Evolutionary conservation across 2,329 filamentous ascomycete species (phyloP).

Genomic region (Colletotrichum neosansevieriae): DNA sequence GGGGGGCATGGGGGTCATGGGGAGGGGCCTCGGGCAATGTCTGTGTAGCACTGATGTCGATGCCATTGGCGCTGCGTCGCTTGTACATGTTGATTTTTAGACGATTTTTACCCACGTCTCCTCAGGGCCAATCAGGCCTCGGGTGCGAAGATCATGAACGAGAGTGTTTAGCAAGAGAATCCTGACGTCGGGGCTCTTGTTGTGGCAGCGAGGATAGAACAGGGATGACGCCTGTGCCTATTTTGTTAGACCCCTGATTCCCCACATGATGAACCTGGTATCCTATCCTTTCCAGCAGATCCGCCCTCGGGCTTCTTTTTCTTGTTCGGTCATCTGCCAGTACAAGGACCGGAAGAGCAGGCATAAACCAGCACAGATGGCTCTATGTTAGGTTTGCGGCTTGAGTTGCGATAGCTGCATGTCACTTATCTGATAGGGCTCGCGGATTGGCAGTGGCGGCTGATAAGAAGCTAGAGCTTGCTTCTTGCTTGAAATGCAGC

Average conservation of each 20-base stretch:
- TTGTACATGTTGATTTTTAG: slow-evolving; percentile 32
- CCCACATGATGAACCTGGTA: slow-evolving; percentile 43
- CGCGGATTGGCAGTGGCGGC: slow-evolving; percentile 18
- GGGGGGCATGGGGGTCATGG: slow-evolving; percentile 36
- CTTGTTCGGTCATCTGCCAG: slow-evolving; percentile 24
- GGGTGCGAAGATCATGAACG: slow-evolving; percentile 48
- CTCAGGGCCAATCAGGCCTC: slow-evolving; percentile 43
- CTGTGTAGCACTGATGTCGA: slow-evolving; percentile 39
- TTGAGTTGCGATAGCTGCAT: slow-evolving; percentile 13
- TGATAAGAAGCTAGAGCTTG: slow-evolving; percentile 6
- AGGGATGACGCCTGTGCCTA: slow-evolving; percentile 43
- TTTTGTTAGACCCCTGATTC: slow-evolving; percentile 44
- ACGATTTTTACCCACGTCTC: slow-evolving; percentile 32
- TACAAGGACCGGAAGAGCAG: slow-evolving; percentile 24
- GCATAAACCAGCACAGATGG: slow-evolving; percentile 37
- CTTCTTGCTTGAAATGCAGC: slow-evolving; percentile 21
- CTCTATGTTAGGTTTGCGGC: slow-evolving; percentile 11
- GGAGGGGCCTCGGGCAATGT: slow-evolving; percentile 37
- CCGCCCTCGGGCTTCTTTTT: slow-evolving; percentile 40
- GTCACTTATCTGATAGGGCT: slow-evolving; percentile 28
- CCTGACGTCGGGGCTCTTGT: slow-evolving; percentile 44
- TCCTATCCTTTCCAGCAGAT: slow-evolving; percentile 42
- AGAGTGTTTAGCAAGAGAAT: slow-evolving; percentile 49
- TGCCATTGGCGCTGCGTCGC: slow-evolving; percentile 17
- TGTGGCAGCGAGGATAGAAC: slow-evolving; percentile 43